Conservation (phyloP, 306 rosid species). For the Inga oerstediana region DNA sequence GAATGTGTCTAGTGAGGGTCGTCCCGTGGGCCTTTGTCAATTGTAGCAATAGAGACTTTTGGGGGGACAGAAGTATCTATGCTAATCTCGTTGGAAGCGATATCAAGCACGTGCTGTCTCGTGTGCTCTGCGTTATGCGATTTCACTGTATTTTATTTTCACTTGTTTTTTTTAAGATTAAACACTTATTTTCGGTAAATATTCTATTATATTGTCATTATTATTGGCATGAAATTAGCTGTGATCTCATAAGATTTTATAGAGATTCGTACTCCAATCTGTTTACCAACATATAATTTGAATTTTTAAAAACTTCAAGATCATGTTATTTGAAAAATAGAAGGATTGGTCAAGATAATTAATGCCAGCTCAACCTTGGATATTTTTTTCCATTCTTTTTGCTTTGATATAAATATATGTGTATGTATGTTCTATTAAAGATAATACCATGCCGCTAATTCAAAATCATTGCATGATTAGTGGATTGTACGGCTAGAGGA, state of each 20-base stretch:
- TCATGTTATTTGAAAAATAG: background rate
- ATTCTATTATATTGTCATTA: background rate
- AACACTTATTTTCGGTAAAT: background rate
- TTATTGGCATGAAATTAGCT: background rate
- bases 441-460: background rate
- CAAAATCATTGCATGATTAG: conserved; percentile 9
- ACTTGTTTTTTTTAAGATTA: background rate
- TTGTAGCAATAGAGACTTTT: conserved; percentile 16
- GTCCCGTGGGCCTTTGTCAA: background rate
- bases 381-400: background rate
- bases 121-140: conserved; percentile 8
- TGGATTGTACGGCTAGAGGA: conserved; percentile 35
- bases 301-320: background rate
- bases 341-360: conserved; percentile 10
- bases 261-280: conserved; percentile 15
- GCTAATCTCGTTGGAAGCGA: conserved; percentile 38
- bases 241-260: conserved; percentile 5
- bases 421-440: background rate
- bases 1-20: conserved; percentile 4
- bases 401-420: background rate
- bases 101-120: conserved; percentile 52
- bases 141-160: background rate
- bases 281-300: background rate
- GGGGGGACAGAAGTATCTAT: conserved; percentile 29
- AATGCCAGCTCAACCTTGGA: conserved; percentile 32